These are phyloP conservation scores for Coffea canephora DNA, from an alignment of 257 asterid genomes.

Conservation along the genomic window DNA sequence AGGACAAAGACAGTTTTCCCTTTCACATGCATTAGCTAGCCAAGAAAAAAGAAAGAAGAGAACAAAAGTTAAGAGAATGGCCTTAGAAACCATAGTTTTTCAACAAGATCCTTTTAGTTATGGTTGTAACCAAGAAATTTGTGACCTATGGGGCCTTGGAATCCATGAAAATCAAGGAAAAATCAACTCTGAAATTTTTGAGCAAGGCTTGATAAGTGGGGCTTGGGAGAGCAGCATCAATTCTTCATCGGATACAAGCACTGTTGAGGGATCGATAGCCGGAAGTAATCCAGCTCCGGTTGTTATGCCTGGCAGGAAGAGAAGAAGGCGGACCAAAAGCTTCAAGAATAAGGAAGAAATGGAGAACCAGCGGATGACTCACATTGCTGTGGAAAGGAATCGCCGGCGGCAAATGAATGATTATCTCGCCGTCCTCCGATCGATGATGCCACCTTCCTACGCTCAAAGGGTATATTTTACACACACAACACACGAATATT, in stretches of 20 bases:
- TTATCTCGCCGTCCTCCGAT: conserved; percentile 69
- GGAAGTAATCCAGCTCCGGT: conserved; percentile 16
- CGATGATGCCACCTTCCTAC: conserved; percentile 79
- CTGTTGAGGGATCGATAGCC: conserved; percentile 15
- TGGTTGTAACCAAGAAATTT: conserved; percentile 25
- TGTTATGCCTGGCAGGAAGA: conserved; percentile 26
- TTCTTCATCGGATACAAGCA: conserved; percentile 39
- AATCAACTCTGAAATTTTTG: conserved; percentile 2
- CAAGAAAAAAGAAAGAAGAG: background rate
- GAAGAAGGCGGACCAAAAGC: conserved; percentile 51
- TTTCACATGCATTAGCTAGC: conserved; percentile 11
- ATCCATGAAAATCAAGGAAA: background rate
- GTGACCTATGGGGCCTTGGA: conserved; percentile 17
- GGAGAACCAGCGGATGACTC: conserved; percentile 80
- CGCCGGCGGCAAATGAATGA: conserved; percentile 83
- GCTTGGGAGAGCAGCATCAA: conserved; percentile 7
- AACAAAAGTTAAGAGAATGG: conserved; percentile 28
- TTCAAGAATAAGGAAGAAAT: conserved; percentile 65
- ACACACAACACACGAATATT: background rate
- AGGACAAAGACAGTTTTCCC: conserved; percentile 10
- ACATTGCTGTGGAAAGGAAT: conserved; percentile 82
- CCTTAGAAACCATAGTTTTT: conserved; percentile 49
- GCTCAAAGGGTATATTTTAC: conserved; percentile 54
- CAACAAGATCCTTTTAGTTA: conserved; percentile 52
- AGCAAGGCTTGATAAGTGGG: background rate